Evolutionary conservation across 2,329 filamentous ascomycete species (phyloP).

Genomic region (Alternaria atra): DNA sequence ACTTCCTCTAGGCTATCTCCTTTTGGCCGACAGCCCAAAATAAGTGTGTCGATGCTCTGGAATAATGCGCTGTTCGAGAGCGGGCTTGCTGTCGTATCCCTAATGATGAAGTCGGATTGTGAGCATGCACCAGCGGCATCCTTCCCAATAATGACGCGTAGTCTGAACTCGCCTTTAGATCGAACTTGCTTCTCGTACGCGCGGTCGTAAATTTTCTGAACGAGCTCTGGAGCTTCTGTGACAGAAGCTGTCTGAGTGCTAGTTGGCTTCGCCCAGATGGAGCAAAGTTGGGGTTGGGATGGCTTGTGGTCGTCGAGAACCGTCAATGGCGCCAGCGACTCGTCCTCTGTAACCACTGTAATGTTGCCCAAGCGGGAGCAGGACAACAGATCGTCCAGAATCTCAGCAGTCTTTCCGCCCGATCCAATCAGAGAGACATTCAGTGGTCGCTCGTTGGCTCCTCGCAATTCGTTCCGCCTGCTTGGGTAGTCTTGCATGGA

Average conservation of each 20-base stretch:
- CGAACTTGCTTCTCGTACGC: conserved; percentile 49
- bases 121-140: conserved; percentile 36
- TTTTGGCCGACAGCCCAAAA: conserved; percentile 47
- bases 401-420: conserved; percentile 37
- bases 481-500: conserved; percentile 43
- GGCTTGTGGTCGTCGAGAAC: conserved; percentile 37
- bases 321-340: conserved; percentile 39
- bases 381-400: conserved; percentile 45
- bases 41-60: conserved; percentile 42
- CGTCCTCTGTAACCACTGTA: conserved; percentile 47
- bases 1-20: conserved; percentile 50
- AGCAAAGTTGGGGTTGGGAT: conserved; percentile 44
- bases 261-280: conserved; percentile 47
- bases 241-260: conserved; percentile 29
- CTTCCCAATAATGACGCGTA: conserved; percentile 40
- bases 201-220: conserved; percentile 46
- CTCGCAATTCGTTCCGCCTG: conserved; percentile 43
- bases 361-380: conserved; percentile 48
- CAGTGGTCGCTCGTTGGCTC: conserved; percentile 37
- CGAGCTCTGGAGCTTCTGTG: conserved; percentile 37
- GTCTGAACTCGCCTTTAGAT: conserved; percentile 42
- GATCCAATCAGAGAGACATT: conserved; percentile 46
- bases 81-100: conserved; percentile 31
- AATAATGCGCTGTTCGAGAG: conserved; percentile 35
- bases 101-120: conserved; percentile 42